Evolutionary conservation across 2,329 filamentous ascomycete genomes (phyloP).

Genomic region (Trichoderma aggressivum): DNA sequence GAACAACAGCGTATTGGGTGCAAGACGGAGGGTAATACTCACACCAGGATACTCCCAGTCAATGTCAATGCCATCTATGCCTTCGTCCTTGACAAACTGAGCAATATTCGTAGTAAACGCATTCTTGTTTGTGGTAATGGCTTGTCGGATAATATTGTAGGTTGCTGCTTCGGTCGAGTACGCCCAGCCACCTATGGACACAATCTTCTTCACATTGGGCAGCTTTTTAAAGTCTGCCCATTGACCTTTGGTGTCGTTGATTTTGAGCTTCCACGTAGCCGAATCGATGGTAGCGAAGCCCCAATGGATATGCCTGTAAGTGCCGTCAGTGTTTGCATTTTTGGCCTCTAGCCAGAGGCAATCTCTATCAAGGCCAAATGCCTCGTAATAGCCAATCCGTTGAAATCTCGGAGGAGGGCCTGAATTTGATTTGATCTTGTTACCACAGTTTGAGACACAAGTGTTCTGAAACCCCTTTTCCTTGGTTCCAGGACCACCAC

Average conservation of each 20-base stretch:
- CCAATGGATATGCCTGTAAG: background rate
- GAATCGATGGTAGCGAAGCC: background rate
- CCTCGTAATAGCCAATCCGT: background rate
- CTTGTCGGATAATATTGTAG: background rate
- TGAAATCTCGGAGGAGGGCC: background rate
- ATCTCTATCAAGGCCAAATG: background rate
- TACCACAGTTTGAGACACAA: background rate
- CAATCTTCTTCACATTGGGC: background rate
- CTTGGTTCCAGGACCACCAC: background rate
- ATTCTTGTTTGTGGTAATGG: background rate
- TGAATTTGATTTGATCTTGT: background rate
- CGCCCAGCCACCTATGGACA: background rate
- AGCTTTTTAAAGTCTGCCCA: background rate
- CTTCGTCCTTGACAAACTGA: background rate
- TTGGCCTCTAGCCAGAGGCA: background rate
- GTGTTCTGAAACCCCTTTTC: background rate
- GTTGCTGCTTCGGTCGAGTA: background rate
- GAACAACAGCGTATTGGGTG: rapidly evolving
- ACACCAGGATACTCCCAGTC: background rate
- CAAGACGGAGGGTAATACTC: background rate
- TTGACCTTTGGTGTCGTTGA: background rate
- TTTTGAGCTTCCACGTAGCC: background rate
- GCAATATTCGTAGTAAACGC: background rate
- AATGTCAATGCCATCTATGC: background rate
- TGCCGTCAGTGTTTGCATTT: background rate